Percentiles rank a stretch among this genome's conserved stretches.
Conservation (phyloP, 768 basidiomycete genomes). For the Hygrocybe punicea region DNA sequence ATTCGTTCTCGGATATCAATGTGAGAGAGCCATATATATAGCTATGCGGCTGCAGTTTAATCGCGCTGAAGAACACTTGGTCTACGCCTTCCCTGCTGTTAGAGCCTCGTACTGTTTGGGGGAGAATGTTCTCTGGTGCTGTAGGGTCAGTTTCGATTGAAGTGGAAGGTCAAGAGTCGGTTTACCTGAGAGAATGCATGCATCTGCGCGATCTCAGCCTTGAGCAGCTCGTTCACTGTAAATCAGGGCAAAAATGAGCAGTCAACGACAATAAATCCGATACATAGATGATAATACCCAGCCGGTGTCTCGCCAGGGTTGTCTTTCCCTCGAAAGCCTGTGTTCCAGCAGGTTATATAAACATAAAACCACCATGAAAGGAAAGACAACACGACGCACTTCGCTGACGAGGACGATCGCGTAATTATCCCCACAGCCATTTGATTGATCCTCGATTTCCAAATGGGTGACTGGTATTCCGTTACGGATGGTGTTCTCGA, state of each 20-base stretch:
- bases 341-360: neutral
- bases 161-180: neutral
- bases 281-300: constrained; percentile 44
- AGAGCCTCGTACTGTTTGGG: constrained; percentile 58
- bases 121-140: constrained; percentile 65
- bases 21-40: too few species aligned
- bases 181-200: constrained; percentile 86
- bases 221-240: constrained; percentile 73
- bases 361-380: neutral
- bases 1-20: too few species aligned
- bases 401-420: constrained; percentile 73
- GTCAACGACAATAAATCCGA: neutral
- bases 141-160: neutral
- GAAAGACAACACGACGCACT: constrained; percentile 34
- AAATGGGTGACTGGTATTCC: constrained; percentile 63
- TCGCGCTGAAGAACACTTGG: too few species aligned
- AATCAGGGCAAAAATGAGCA: constrained; percentile 5
- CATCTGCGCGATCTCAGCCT: constrained; percentile 71
- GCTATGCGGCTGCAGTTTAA: too few species aligned
- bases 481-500: constrained; percentile 63
- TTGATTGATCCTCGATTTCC: constrained; percentile 73
- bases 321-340: constrained; percentile 76
- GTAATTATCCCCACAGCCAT: constrained; percentile 79
- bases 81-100: neutral
- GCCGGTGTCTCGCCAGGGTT: constrained; percentile 72